Base-by-base conservation (phyloP, 2,329 filamentous ascomycete genomes). In the Alternaria angustiovoidea region DNA sequence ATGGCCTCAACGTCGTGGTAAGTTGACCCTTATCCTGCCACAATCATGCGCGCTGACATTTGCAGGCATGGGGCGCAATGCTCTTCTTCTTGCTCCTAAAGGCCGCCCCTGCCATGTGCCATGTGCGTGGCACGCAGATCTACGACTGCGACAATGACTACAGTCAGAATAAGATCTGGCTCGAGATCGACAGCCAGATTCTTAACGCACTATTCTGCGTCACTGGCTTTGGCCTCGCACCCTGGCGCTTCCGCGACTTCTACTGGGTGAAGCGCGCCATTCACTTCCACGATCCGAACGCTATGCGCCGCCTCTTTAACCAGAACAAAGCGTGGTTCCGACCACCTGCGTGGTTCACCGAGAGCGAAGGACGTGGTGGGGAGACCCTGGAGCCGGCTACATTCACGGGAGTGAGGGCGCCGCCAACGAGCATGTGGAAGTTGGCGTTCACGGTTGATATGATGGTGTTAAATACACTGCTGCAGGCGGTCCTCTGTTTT, bases 161-260 rank as follows among this genome's bases (percentile, higher is more conserved):
- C 70, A 91, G 89, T 0, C 87, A 91, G 2, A 87, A 92, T 18
- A 84, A 90, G 26, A 89, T 89, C 61, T 96, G 93, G 93, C 88
- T 96, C 65, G 93, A 96, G 78, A 89, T 88, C 70, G 90, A 93
- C 76, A 89, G 75, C 92, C 93, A 96, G 74, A 90, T 96, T 59
- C 80, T 94, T 22, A 96, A 93, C 72, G 90, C 86, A 0, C 85
- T 96, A 1, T 96, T 96, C 83, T 95, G 92, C 78, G 89, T 96
- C 7, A 94, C 92, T 1, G 92, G 89, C 1, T 94, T 96, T 66
- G 93, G 93, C 0, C 84, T 95, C 11, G 89, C 91, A 1, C 93
- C 93, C 0, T 96, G 92, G 93, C 86, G 93, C 30, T 91, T 94
- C 68, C 85, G 93, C 32, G 93, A 96, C 74, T 79, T 93, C 9